phyloP scores from a whole-genome alignment of 1,139 yeast species.

The Nematodospora anomalae region DNA sequence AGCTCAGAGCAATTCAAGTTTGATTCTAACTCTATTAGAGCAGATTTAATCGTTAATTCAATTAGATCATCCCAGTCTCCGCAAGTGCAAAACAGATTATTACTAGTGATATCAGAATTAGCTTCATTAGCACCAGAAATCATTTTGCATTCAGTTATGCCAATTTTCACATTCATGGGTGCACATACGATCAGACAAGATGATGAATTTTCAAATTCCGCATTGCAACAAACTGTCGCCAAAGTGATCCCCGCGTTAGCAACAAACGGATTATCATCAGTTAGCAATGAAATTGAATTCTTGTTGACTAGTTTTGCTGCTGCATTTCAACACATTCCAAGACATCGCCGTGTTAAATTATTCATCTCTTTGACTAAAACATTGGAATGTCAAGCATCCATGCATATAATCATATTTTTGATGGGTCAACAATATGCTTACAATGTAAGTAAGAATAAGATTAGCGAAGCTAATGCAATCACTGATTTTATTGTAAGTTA shows the following conservation, averaged over 20 bases:
- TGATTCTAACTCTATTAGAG: constrained; percentile 75
- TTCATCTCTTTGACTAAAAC: constrained; percentile 78
- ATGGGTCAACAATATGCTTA: constrained; percentile 76
- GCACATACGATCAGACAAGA: constrained; percentile 96
- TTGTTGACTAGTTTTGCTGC: constrained; percentile 85
- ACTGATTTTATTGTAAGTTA: constrained; percentile 73
- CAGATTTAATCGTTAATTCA: constrained; percentile 87
- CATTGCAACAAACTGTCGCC: constrained; percentile 87
- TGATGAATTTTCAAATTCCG: constrained; percentile 90
- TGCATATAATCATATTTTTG: constrained; percentile 73
- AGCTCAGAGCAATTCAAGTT: constrained; percentile 26
- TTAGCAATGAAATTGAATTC: constrained; percentile 72
- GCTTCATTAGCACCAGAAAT: constrained; percentile 90
- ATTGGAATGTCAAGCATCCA: constrained; percentile 64
- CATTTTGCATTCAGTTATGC: constrained; percentile 95
- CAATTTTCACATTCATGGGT: constrained; percentile 98
- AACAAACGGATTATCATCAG: constrained; percentile 51
- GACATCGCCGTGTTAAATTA: constrained; percentile 88
- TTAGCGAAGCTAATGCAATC: constrained; percentile 63
- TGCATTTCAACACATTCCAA: constrained; percentile 93
- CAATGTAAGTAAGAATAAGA: constrained; percentile 53
- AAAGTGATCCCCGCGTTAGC: constrained; percentile 92
- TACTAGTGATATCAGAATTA: constrained; percentile 81
- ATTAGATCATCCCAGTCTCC: constrained; percentile 89
- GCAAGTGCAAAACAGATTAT: constrained; percentile 86